These are phyloP conservation scores for Pneumocystis wakefieldiae DNA, from an alignment of 1,139 yeast genomes.

Conservation along the genomic window DNA sequence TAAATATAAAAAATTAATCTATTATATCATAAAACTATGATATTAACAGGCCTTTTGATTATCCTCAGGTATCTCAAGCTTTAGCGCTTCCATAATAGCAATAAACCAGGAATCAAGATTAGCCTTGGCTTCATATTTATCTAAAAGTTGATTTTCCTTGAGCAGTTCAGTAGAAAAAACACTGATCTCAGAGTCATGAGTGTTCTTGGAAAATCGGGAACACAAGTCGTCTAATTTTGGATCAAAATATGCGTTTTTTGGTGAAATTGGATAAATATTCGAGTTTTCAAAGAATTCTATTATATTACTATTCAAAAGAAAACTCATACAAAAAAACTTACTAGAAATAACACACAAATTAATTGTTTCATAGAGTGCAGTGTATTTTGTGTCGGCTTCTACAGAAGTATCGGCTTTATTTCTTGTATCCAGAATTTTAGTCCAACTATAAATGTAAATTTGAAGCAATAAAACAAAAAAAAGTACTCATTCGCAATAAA, in stretches of 20 bases:
- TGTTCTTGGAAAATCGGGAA: background rate
- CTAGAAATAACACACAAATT: constrained; percentile 1
- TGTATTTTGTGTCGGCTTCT: constrained; percentile 29
- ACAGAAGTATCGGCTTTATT: constrained; percentile 33
- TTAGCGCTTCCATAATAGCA: constrained; percentile 27
- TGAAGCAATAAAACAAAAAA: background rate
- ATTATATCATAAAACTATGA: background rate
- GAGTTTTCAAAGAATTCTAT: background rate
- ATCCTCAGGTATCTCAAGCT: constrained; percentile 15
- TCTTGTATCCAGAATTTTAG: constrained; percentile 28
- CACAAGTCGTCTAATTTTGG: background rate
- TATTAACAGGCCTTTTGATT: background rate
- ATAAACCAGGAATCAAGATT: constrained; percentile 26
- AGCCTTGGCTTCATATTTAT: constrained; percentile 16
- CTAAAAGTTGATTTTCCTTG: constrained; percentile 19
- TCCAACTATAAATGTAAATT: constrained; percentile 27
- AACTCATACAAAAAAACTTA: background rate
- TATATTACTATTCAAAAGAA: background rate
- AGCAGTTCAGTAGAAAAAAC: constrained; percentile 20
- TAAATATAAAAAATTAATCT: background rate
- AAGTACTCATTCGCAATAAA: constrained; percentile 36
- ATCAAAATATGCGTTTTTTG: background rate
- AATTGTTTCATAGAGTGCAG: constrained; percentile 37
- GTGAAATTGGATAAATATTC: background rate
- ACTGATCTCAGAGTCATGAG: constrained; percentile 14